Base-by-base conservation (phyloP, 495 filamentous ascomycete species). In the Aspergillus funiculosus region DNA sequence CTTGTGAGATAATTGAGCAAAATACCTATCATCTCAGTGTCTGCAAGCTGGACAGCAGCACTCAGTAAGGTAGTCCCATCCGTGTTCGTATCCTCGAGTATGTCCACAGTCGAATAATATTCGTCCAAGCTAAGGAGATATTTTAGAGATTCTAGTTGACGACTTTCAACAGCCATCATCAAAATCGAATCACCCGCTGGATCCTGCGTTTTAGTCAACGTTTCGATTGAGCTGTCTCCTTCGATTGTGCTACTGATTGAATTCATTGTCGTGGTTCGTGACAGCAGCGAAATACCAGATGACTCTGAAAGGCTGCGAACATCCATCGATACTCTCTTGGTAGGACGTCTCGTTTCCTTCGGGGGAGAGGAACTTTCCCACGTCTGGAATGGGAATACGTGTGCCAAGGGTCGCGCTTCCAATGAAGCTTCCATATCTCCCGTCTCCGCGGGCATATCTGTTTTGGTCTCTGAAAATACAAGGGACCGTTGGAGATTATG, bases 81-180 rank as follows among this genome's bases (percentile, higher is more conserved):
- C 46, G 84, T 86, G 55, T 94, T 91, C 14, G 75, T 78, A 61
- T 99, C 94, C 37, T 86, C 81, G 4, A 95, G 68, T 18, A 97
- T 72, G 43, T 78, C 66, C 3, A 78, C 67, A 3, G 77, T 52
- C 0, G 88, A 74, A 59, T 81, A 95, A 58, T 85, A 87, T 39
- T 87, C 76, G 28, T 76, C 69, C 8, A 95, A 64, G 20, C 77
- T 81, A 6, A 99, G 66, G 4, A 99, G 73, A 61, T 94, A 96
- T 20, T 67, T 76, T 18, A 99, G 59, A 21, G 79, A 80, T 31
- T 84, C 77, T 6, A 74, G 66, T 43, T 84, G 84, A 20, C 79
- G 74, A 42, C 81, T 77, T 55, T 95, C 89, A 24, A 96, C 77
- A 6, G 91, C 89, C 89, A 99, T 97, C 94, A 97, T 99, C 11